Percentiles rank a stretch among this genome's conserved stretches.
These are phyloP conservation scores for Phytophthora fragariaefolia DNA, from an alignment of 352 stramenopile genomes.

Conservation along the genomic window DNA sequence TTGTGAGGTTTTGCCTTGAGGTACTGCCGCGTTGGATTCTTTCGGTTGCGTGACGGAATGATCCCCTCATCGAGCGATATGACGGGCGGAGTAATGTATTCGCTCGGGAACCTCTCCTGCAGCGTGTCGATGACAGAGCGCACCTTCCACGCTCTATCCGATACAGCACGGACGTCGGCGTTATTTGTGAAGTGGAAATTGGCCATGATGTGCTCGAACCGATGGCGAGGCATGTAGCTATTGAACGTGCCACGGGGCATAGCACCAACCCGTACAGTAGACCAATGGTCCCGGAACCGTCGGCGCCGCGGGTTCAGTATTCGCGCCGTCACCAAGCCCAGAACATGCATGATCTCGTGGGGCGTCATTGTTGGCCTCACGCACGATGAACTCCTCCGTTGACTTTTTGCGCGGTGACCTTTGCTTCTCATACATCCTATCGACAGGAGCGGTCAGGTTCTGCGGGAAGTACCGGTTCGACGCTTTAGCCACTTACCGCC, in stretches of 20 bases:
- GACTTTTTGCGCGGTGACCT: not conserved
- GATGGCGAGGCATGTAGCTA: not conserved
- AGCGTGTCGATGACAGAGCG: not conserved
- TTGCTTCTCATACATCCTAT: slow-evolving; percentile 6
- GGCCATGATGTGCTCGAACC: slow-evolving; percentile 1
- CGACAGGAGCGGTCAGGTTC: not conserved
- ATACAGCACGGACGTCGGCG: not conserved
- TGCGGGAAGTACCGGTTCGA: not conserved
- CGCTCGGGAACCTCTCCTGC: not conserved
- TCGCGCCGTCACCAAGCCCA: not conserved
- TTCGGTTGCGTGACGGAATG: not conserved
- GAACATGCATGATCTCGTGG: not conserved
- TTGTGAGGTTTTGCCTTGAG: slow-evolving; percentile 19
- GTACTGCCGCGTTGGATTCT: slow-evolving; percentile 24
- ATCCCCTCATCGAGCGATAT: slow-evolving; percentile 10
- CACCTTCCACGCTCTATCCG: slow-evolving; percentile 11
- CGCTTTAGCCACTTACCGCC: not conserved
- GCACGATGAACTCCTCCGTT: not conserved
- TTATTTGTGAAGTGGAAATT: slow-evolving; percentile 12
- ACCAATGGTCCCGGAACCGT: slow-evolving; percentile 3
- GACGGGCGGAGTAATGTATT: not conserved
- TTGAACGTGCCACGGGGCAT: not conserved
- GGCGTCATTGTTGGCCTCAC: slow-evolving; percentile 4
- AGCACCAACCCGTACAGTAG: not conserved
- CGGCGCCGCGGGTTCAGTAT: not conserved